phyloP scores from a whole-genome alignment of 305 asterid species.

The Fraxinus platypoda region DNA sequence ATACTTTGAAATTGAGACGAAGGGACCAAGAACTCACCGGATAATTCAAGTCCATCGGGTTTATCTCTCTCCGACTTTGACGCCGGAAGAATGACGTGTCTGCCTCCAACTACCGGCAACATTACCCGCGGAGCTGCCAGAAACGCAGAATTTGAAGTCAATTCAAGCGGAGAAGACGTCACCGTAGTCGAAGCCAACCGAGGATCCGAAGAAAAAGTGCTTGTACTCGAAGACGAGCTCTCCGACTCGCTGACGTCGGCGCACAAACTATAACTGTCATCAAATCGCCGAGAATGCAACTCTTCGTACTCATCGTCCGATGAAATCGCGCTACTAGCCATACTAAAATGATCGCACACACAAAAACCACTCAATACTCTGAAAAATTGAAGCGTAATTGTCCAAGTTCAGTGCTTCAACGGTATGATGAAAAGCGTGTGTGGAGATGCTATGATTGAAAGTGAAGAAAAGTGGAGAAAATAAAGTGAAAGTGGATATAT shows the following conservation, averaged over 20 bases:
- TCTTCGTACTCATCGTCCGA: conserved; percentile 52
- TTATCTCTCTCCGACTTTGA: conserved; percentile 39
- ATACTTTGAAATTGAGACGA: background rate
- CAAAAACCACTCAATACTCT: background rate
- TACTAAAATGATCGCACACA: conserved; percentile 10
- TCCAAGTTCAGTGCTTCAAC: conserved; percentile 25
- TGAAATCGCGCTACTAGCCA: conserved; percentile 33
- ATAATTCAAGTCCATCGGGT: conserved; percentile 37
- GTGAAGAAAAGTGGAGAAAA: conserved; percentile 21
- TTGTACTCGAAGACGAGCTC: conserved; percentile 60
- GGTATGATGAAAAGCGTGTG: conserved; percentile 31
- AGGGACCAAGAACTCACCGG: conserved; percentile 39
- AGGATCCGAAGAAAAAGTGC: conserved; percentile 51
- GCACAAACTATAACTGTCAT: conserved; percentile 67
- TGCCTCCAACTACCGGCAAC: conserved; percentile 66
- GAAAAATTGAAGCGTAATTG: background rate
- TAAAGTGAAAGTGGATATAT: conserved; percentile 38
- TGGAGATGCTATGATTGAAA: conserved; percentile 36
- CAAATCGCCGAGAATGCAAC: conserved; percentile 50
- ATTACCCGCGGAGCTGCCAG: conserved; percentile 57
- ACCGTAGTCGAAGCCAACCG: conserved; percentile 28
- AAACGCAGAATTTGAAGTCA: conserved; percentile 32
- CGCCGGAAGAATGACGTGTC: conserved; percentile 52
- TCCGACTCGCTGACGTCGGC: conserved; percentile 96
- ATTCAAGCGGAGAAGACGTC: conserved; percentile 29